phyloP scores from a whole-genome alignment of 805 yeast species.

The Pichia gijzeniarum region DNA sequence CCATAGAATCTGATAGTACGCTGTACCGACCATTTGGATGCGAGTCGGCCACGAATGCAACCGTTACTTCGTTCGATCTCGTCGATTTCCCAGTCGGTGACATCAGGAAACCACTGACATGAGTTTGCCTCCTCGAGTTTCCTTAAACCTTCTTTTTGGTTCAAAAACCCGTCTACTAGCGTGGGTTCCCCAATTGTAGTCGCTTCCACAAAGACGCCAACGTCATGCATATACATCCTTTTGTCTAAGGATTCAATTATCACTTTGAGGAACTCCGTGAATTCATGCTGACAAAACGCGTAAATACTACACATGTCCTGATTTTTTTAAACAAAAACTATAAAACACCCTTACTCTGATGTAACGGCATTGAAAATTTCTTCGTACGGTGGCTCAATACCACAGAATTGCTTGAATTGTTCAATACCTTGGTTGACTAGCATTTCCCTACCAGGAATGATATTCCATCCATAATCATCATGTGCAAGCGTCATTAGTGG shows the following conservation, averaged over 20 bases:
- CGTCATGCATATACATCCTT: background rate
- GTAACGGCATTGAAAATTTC: slow-evolving; percentile 56
- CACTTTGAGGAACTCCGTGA: too few species aligned
- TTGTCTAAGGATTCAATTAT: background rate
- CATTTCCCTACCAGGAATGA: slow-evolving; percentile 89
- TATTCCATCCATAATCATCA: slow-evolving; percentile 61
- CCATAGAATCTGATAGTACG: slow-evolving; percentile 16
- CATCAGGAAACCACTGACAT: slow-evolving; percentile 17
- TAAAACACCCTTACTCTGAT: slow-evolving; percentile 12
- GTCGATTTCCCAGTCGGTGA: slow-evolving; percentile 18
- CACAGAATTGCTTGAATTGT: slow-evolving; percentile 78
- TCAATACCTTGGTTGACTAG: slow-evolving; percentile 87
- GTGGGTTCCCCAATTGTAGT: background rate
- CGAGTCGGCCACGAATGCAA: slow-evolving; percentile 18
- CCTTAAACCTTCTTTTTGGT: too few species aligned
- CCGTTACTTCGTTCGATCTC: slow-evolving; percentile 20
- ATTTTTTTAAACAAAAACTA: background rate
- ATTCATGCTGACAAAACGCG: background rate
- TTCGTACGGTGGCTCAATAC: slow-evolving; percentile 54
- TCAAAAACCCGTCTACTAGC: background rate
- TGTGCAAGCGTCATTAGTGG: slow-evolving; percentile 77
- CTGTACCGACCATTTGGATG: slow-evolving; percentile 24
- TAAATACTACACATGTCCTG: too few species aligned
- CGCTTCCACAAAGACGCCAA: background rate
- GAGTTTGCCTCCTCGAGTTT: background rate